phyloP scores from a whole-genome alignment of 768 basidiomycete genomes.

The Cystofilobasidium macerans region DNA sequence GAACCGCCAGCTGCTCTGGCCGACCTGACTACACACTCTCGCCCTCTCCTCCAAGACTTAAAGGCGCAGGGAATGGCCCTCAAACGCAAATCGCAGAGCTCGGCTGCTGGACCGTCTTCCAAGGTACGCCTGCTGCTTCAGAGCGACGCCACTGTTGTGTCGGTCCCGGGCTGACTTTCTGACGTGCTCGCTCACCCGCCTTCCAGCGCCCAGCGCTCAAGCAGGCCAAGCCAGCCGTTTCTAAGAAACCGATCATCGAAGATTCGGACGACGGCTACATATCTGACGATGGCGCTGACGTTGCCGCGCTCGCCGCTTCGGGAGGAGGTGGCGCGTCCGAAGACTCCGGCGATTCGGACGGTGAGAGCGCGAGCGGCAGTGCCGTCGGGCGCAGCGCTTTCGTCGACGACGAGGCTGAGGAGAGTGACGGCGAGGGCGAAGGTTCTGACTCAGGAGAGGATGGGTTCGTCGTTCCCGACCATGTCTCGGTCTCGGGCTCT shows the following conservation, averaged over 20 bases:
- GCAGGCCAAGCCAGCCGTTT: not conserved
- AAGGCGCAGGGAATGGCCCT: not conserved
- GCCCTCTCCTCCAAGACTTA: not conserved
- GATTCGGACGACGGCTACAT: conserved; percentile 29
- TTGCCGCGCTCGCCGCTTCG: conserved; percentile 17
- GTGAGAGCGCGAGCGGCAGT: conserved; percentile 10
- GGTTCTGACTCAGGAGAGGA: conserved; percentile 19
- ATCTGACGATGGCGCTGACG: conserved; percentile 29
- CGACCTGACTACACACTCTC: too few relatives aligned
- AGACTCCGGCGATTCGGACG: conserved; percentile 26
- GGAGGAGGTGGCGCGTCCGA: conserved; percentile 24
- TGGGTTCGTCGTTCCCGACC: conserved; percentile 26
- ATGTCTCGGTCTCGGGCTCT: conserved; percentile 23
- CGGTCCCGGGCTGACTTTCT: too few relatives aligned
- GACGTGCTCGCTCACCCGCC: not conserved
- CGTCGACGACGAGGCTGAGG: conserved; percentile 12
- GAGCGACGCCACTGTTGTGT: not conserved
- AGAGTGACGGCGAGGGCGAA: conserved; percentile 16
- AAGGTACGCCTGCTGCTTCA: not conserved
- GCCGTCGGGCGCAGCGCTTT: conserved; percentile 21
- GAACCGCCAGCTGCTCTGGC: too few relatives aligned
- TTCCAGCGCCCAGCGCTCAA: too few relatives aligned
- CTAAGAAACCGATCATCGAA: not conserved
- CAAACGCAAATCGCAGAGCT: not conserved
- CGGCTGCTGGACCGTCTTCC: not conserved